Base-by-base conservation (phyloP, 805 yeast genomes). In the Scheffersomyces stipitis region DNA sequence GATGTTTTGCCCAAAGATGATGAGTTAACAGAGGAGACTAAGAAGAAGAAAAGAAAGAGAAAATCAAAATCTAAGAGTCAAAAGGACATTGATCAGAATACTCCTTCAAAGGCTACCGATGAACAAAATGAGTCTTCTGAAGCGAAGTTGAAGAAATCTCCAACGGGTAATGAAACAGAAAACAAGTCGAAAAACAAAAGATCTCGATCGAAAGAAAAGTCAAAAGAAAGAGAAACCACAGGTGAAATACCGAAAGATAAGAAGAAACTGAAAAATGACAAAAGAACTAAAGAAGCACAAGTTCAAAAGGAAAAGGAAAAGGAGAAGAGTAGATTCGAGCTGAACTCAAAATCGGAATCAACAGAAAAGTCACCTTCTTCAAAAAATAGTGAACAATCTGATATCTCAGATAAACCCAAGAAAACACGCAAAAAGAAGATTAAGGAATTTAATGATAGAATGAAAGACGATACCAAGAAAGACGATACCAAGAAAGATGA, bases 121-220 rank as follows among this genome's bases (percentile, higher is more conserved):
- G 52, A 50, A 24, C 41, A 46, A 7, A 45, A 46, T 34, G 40
- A 39, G 4, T 18, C 46, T 5, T 50, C 36, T 26, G n/a, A n/a
- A 36, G 37, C 30, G 46, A 46, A 33, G 26, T 44, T 36, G 22
- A 36, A 37, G 18, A 6, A 23, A 16, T 24, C 23, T 15, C 20
- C 33, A 20, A 46, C 40, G 10, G 18, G 33, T 12, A 31, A 18
- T 14, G 30, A 36, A 18, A 32, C 31, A 18, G 42, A 42, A 8
- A 38, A 24, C 16, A 45, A 46, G 30, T 32, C 28, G 46, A 43
- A 26, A 40, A 28, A 28, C 36, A 8, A 36, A 26, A n/a, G 47
- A 47, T 35, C 39, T 35, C 18, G 26, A 37, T 3, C 20, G 40
- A 13, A 36, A 28, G 31, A 46, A 43, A 23, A 37, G 33, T 20